Evolutionary conservation across 192 early-diverging fungal genomes (phyloP), one percentile per base, ranked within the genome.

Genomic region (Diversispora eburnea): DNA sequence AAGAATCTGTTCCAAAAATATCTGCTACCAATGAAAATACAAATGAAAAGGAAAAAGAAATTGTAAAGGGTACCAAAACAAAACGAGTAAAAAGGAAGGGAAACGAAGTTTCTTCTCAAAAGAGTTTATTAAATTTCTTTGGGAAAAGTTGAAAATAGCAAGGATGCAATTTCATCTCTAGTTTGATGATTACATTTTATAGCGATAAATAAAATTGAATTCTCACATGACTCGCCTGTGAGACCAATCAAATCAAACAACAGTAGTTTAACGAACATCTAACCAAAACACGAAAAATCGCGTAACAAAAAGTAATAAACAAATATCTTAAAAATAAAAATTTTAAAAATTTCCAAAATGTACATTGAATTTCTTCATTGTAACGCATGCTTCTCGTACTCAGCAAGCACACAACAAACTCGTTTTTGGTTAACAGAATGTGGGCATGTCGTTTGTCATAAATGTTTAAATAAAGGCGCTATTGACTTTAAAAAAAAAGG

Each of bases 391-490:
- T 45, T 57, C 56, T 8, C 10, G 8, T 70, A 70, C 56, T 45
- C 52, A 0, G 39, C 52, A 8, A 41, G 39, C 22, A 19, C 46
- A 70, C 3, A 41, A 12, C n/a, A 70, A 52, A 22, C 56, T n/a
- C 51, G 54, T 8, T 70, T 70, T 70, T 70, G 67, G 67, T 57
- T 70, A n/a, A 70, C 67, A 42, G 67, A 57, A 17, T 70, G 67
- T 57, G 67, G 67, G 0, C 67, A 70, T 56, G 17, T 70, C 25
- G 39, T 57, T 39, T 70, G 67, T 46, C 39, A 56, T 8, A 5
- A 4, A 22, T 70, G 67, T 45, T 17, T 43, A 43, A 52, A 57
- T 41, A 70, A 57, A 52, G 8, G 12, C 13, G 12, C 13, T n/a
- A 39, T 33, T 49, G 8, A 33, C n/a, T 19, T 7, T 70, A 6